phyloP scores from a whole-genome alignment of 2,329 filamentous ascomycete species.

The Fusarium armeniacum region DNA sequence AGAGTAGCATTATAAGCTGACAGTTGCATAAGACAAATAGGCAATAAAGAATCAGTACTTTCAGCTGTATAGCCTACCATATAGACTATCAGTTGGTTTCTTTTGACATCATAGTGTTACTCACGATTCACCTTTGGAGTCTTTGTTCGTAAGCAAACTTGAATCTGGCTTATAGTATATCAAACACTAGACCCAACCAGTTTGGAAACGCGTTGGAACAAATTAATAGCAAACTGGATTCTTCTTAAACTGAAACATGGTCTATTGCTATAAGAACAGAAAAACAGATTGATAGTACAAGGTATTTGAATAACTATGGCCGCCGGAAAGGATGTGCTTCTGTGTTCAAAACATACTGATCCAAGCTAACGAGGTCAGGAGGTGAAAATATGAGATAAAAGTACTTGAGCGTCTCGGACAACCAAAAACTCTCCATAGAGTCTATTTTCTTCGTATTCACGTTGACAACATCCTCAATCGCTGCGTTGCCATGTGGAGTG shows the following conservation, averaged over 20 bases:
- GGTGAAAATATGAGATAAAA: conserved; percentile 80
- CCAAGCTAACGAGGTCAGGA: conserved; percentile 73
- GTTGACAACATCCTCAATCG: conserved; percentile 60
- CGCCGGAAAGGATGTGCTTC: conserved; percentile 63
- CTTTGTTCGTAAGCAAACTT: too few species aligned
- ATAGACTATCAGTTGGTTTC: too few species aligned
- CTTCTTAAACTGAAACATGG: too few species aligned
- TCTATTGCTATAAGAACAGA: not conserved
- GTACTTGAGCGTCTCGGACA: conserved; percentile 81
- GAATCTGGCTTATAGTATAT: too few species aligned
- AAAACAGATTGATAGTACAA: not conserved
- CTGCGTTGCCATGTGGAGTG: conserved; percentile 63
- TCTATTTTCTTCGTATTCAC: conserved; percentile 61
- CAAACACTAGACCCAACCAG: too few species aligned
- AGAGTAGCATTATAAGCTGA: conserved; percentile 5
- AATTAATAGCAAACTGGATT: accelerated
- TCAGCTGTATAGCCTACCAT: not conserved
- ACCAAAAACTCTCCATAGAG: conserved; percentile 80
- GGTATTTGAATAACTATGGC: conserved; percentile 1
- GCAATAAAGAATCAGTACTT: not conserved
- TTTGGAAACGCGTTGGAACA: too few species aligned
- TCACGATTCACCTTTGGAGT: too few species aligned
- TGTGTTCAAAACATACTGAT: conserved; percentile 75
- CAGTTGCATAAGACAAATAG: not conserved
- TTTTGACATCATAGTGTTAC: too few species aligned